Conservation (phyloP, 768 basidiomycete species). For the Xerocomellus chrysenteron region DNA sequence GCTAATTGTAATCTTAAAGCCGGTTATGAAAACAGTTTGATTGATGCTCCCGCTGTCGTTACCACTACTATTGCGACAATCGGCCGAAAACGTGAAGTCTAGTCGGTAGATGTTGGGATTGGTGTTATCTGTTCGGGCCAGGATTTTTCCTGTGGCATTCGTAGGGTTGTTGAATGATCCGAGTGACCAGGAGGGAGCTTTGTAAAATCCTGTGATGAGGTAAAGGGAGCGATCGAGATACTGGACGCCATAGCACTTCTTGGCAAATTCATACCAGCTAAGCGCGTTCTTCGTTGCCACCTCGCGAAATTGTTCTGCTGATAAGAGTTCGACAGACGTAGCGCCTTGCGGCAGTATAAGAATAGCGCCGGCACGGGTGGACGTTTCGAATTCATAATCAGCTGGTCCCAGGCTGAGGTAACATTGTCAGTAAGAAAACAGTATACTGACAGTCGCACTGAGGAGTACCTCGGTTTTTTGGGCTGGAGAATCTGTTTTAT, state of each 20-base stretch:
- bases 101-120: not conserved
- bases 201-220: slow-evolving; percentile 1
- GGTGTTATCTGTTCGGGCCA: not conserved
- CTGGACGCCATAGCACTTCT: not conserved
- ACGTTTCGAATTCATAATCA: not conserved
- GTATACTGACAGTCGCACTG: not conserved
- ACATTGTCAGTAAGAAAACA: not conserved
- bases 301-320: not conserved
- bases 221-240: not conserved
- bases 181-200: not conserved
- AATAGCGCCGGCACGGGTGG: not conserved
- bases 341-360: not conserved
- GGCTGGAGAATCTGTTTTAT: not conserved
- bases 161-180: not conserved
- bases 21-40: slow-evolving; percentile 1
- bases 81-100: not conserved
- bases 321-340: not conserved
- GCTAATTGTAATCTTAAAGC: not conserved
- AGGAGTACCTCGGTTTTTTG: not conserved
- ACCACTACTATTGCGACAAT: not conserved
- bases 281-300: not conserved
- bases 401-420: not conserved
- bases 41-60: not conserved
- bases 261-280: not conserved
- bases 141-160: not conserved